phyloP scores from a whole-genome alignment of 345 rosid genomes.

The Boechera divaricarpa region DNA sequence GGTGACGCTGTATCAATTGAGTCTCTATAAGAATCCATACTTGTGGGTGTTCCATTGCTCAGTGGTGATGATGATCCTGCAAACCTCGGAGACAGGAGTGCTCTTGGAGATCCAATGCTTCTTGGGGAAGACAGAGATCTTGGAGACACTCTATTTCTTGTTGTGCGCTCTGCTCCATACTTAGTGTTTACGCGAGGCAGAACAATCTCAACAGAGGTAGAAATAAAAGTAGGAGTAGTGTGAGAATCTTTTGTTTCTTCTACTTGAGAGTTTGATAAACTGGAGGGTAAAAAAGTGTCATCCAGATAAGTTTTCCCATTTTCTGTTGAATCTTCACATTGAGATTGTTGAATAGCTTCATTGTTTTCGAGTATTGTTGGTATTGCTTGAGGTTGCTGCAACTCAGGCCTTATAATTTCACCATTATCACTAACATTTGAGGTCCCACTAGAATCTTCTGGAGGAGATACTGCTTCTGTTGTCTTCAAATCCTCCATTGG shows the following conservation, averaged over 20 bases:
- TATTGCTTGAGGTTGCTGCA: constrained; percentile 34
- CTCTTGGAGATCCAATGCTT: constrained; percentile 44
- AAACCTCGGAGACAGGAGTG: constrained; percentile 46
- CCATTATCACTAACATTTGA: constrained; percentile 31
- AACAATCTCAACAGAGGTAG: constrained; percentile 34
- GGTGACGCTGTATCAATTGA: constrained; percentile 86
- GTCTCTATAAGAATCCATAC: constrained; percentile 53
- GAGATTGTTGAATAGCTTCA: constrained; percentile 30
- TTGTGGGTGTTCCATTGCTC: constrained; percentile 44
- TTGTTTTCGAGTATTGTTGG: constrained; percentile 18
- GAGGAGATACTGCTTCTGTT: constrained; percentile 41
- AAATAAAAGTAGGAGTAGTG: constrained; percentile 5
- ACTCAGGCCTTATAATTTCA: constrained; percentile 27
- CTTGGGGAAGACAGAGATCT: constrained; percentile 38
- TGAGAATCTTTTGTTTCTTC: constrained; percentile 29
- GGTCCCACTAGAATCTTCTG: constrained; percentile 33
- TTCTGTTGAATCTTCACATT: constrained; percentile 20
- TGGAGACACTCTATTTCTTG: constrained; percentile 39
- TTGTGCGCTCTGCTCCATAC: constrained; percentile 36
- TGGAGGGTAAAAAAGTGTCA: constrained; percentile 39
- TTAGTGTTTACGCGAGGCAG: constrained; percentile 50
- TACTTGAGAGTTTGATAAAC: constrained; percentile 31
- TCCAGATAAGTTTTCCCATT: constrained; percentile 39
- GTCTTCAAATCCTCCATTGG: constrained; percentile 58
- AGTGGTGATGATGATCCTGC: constrained; percentile 44